Percentiles rank a stretch among this genome's conserved stretches.
Evolutionary conservation across 345 rosid species (phyloP).

Genomic region (Pistacia atlantica): DNA sequence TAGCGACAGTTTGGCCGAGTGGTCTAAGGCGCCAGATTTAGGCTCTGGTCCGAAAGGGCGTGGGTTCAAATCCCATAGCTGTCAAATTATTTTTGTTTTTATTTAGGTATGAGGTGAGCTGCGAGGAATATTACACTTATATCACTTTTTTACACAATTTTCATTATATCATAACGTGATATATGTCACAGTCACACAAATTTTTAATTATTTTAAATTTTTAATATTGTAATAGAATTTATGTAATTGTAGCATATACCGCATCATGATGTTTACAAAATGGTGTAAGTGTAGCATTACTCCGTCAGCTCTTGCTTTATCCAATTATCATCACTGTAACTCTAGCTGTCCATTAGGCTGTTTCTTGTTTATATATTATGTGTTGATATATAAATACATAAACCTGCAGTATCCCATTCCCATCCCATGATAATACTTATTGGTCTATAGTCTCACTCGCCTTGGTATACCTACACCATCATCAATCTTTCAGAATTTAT

Average conservation of each 20-base stretch:
- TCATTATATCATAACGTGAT: no score
- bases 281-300: no score
- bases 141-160: no score
- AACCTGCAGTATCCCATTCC: not conserved
- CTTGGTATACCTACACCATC: not conserved
- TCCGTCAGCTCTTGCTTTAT: not conserved
- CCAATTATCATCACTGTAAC: no score
- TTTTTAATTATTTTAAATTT: no score
- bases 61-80: conserved; percentile 41
- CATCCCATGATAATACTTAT: not conserved
- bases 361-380: not conserved
- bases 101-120: not conserved
- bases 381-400: not conserved
- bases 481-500: not conserved
- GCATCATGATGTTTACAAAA: no score
- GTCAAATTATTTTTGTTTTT: not conserved
- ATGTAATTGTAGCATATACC: no score
- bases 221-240: no score
- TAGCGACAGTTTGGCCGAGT: conserved; percentile 97
- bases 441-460: not conserved
- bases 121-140: not conserved
- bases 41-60: conserved; percentile 99
- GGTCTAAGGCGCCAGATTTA: conserved; percentile 99
- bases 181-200: no score
- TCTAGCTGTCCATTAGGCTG: no score